Conservation (phyloP, 768 basidiomycete species). For the Suillus ampliporus region DNA sequence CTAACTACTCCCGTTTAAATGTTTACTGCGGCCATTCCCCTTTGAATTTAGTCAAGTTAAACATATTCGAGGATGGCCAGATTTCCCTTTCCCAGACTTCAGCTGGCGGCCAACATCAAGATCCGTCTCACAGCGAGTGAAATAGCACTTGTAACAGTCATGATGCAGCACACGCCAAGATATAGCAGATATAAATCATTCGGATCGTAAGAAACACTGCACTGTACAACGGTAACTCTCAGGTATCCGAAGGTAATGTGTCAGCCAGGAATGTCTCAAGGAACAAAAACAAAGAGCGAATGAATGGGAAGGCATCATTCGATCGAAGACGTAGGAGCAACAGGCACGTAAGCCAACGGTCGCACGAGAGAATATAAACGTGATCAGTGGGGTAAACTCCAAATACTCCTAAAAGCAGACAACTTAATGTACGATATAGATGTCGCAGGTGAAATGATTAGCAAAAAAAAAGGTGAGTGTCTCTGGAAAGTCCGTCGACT, state of each 20-base stretch:
- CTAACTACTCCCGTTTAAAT: background rate
- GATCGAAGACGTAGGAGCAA: slow-evolving; percentile 10
- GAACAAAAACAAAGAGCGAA: slow-evolving; percentile 9
- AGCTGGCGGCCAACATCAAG: no score
- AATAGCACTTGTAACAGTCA: background rate
- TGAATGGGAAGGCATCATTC: slow-evolving; percentile 4
- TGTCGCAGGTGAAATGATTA: slow-evolving; percentile 16
- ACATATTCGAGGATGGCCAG: no score
- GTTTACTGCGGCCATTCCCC: background rate
- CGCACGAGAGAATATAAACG: slow-evolving; percentile 7
- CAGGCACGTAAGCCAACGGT: slow-evolving; percentile 5
- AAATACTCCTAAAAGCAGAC: slow-evolving; percentile 8
- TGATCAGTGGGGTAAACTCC: slow-evolving; percentile 5
- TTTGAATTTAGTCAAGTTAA: no score
- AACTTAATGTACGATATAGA: slow-evolving; percentile 23
- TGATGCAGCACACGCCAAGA: background rate
- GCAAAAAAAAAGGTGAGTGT: slow-evolving; percentile 18
- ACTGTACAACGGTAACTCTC: slow-evolving; percentile 23
- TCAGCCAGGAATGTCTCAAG: slow-evolving; percentile 5
- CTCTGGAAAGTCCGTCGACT: slow-evolving; percentile 22
- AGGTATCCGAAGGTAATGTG: slow-evolving; percentile 21
- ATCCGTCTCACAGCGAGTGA: background rate
- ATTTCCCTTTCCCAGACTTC: no score
- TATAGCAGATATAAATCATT: slow-evolving; percentile 13
- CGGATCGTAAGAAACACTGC: slow-evolving; percentile 22